Evolutionary conservation across 768 basidiomycete genomes (phyloP), one percentile per base, ranked within the genome.

Genomic region (Kwoniella botswanensis): DNA sequence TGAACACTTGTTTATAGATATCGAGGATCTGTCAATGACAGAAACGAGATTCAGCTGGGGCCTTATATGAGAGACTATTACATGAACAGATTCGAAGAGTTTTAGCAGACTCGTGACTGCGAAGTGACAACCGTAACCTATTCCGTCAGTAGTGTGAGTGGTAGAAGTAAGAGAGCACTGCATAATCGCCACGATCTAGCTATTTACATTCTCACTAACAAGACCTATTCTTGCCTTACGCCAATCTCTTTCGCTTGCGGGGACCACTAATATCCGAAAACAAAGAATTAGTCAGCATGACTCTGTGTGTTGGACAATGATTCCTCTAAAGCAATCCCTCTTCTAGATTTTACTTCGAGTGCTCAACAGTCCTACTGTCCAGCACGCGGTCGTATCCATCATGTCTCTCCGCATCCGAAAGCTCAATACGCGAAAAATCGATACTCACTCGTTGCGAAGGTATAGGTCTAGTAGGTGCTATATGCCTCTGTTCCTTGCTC

Each of bases 391-490:
- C 11, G 13, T 63, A 41, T 44, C 12, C 11, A 17, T 29, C 13
- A 24, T n/a, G 15, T 63, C 22, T 18, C n/a, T 18, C 52, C 44
- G 35, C 35, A 11, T 21, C 43, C 46, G n/a, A n/a, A 18, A 50
- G 3, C 4, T 5, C 41, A 50, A 26, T 13, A 56, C 50, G 35
- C 35, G 15, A 13, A 4, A 22, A 5, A 43, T 65, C 6, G 21
- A 10, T 42, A 84, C 90, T 68, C 72, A 92, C 92, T 84, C 86
- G 84, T 88, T 90, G 90, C 1, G 93, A 93, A 62, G 93, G 93
- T 79, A 94, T 93, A 17, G 88, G 87, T 66, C 89, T 87, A 65
- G 85, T 85, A 5, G 92, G 92, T 73, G 88, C 87, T 41, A 72
- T 72, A 68, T 72, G 68, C 41, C 90, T 76, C 74, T 93, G 93